Evolutionary conservation across 257 asterid species (phyloP).

Genomic region (Solanum sejunctum): DNA sequence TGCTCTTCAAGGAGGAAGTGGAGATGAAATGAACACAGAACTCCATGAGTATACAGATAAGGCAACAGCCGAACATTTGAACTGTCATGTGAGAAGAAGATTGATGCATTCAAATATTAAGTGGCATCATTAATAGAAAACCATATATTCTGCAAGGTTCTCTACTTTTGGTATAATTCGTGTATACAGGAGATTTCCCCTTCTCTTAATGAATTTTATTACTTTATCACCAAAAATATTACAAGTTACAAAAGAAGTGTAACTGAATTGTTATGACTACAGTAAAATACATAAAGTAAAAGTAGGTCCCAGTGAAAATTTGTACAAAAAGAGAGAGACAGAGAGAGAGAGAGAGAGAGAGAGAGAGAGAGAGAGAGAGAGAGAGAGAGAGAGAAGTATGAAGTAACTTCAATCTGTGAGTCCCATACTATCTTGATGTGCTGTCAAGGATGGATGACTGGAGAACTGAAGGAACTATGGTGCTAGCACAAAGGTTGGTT

Average conservation of each 20-base stretch:
- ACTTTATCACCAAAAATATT: background rate
- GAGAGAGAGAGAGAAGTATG: background rate
- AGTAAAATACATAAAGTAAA: background rate
- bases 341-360: background rate
- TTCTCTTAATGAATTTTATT: no score
- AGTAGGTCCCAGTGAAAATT: background rate
- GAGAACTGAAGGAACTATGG: background rate
- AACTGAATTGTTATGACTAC: background rate
- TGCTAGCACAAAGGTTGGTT: background rate
- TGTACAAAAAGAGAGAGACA: background rate
- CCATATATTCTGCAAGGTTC: background rate
- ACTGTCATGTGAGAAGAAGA: background rate
- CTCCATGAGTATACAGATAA: background rate
- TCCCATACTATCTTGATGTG: background rate
- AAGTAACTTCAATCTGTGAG: background rate
- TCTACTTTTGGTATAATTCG: background rate
- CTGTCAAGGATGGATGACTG: background rate
- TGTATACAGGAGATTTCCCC: background rate
- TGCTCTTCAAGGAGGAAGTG: background rate
- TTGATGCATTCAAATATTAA: background rate
- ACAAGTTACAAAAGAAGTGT: background rate
- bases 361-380: no score
- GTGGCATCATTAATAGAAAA: background rate
- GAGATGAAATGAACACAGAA: background rate
- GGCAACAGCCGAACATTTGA: background rate